Evolutionary conservation across 1,139 yeast genomes (phyloP).

Genomic region (Debaryomycetaceae sp.): DNA sequence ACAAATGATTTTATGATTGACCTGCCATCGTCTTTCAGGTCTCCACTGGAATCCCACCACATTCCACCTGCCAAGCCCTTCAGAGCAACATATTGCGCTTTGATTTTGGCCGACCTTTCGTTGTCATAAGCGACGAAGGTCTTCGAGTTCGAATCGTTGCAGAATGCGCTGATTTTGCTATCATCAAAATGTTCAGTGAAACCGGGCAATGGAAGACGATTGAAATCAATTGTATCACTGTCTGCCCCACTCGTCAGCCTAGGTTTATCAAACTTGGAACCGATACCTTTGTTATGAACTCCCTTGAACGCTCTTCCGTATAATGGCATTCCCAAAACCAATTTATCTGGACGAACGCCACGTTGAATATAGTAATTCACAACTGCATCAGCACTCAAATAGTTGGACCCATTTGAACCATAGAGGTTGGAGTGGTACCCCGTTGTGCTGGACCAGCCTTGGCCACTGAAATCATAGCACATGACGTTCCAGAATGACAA

Average conservation of each 20-base stretch:
- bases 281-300: slow-evolving; percentile 35
- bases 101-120: slow-evolving; percentile 46
- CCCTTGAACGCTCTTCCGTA: slow-evolving; percentile 71
- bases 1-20: slow-evolving; percentile 44
- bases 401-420: slow-evolving; percentile 38
- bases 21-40: slow-evolving; percentile 27
- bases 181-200: slow-evolving; percentile 48
- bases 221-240: slow-evolving; percentile 55
- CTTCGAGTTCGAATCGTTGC: slow-evolving; percentile 38
- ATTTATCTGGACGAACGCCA: slow-evolving; percentile 48
- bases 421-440: slow-evolving; percentile 74
- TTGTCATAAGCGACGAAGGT: slow-evolving; percentile 68
- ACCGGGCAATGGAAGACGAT: slow-evolving; percentile 36
- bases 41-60: slow-evolving; percentile 95
- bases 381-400: slow-evolving; percentile 47
- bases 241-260: slow-evolving; percentile 25
- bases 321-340: slow-evolving; percentile 85
- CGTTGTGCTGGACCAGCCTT: slow-evolving; percentile 59
- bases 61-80: slow-evolving; percentile 73
- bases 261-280: slow-evolving; percentile 34
- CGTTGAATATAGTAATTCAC: slow-evolving; percentile 38
- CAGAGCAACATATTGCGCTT: slow-evolving; percentile 56
- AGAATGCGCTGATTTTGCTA: slow-evolving; percentile 54
- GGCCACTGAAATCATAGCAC: slow-evolving; percentile 85
- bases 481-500: slow-evolving; percentile 78